A percentile compares a stretch with the other conserved stretches of the same genome.
phyloP scores from a whole-genome alignment of 2,329 filamentous ascomycete genomes.

The Colletotrichum graminicola region DNA sequence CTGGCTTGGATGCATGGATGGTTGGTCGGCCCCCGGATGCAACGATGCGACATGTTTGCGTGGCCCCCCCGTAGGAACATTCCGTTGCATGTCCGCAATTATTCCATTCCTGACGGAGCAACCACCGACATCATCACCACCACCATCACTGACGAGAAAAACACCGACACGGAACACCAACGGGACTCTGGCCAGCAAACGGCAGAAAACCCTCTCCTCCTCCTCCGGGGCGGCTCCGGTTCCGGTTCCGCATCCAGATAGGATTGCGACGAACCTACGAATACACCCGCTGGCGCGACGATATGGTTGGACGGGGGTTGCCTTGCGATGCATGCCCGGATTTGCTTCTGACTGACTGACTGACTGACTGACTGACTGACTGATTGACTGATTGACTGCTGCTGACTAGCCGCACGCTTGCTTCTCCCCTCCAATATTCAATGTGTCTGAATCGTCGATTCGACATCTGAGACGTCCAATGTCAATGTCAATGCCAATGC shows the following conservation, averaged over 20 bases:
- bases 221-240: slow-evolving; percentile 1
- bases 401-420: slow-evolving; percentile 22
- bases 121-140: slow-evolving; percentile 31
- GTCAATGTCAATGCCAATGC: slow-evolving; percentile 17
- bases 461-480: slow-evolving; percentile 29
- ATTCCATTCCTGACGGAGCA: slow-evolving; percentile 32
- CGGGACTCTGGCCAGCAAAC: not conserved
- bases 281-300: slow-evolving; percentile 10
- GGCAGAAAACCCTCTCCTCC: not conserved
- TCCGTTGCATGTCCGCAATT: slow-evolving; percentile 36
- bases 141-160: not conserved
- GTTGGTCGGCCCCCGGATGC: slow-evolving; percentile 29
- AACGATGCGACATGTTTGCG: slow-evolving; percentile 29
- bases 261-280: slow-evolving; percentile 30
- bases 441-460: slow-evolving; percentile 31
- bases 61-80: slow-evolving; percentile 2
- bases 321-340: not conserved
- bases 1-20: slow-evolving; percentile 30
- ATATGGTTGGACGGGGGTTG: slow-evolving; percentile 3
- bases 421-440: slow-evolving; percentile 23
- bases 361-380: slow-evolving; percentile 1
- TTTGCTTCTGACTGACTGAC: slow-evolving; percentile 1
- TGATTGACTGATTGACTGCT: slow-evolving; percentile 9
- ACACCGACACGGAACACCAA: slow-evolving; percentile 2
- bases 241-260: slow-evolving; percentile 3